Conservation (phyloP, 2,329 filamentous ascomycete species). For the Phoma sp. region DNA sequence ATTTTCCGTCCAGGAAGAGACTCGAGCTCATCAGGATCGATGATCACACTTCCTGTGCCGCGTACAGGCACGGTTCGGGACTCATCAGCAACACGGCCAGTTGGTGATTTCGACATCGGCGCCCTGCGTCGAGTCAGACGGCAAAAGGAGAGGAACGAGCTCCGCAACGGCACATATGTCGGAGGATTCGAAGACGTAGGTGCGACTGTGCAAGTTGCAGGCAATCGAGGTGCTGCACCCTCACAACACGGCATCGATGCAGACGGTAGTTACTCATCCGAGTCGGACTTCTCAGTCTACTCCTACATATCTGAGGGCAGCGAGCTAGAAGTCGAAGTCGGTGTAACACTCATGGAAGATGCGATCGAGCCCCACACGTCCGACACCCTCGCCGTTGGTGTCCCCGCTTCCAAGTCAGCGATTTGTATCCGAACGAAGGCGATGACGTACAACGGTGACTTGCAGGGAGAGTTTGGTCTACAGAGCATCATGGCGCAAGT, state of each 20-base stretch:
- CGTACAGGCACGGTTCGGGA: conserved; percentile 36
- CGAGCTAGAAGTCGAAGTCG: conserved; percentile 58
- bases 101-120: conserved; percentile 38
- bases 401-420: conserved; percentile 6
- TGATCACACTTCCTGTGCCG: conserved; percentile 42
- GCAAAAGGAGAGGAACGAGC: conserved; percentile 36
- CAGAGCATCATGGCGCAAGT: conserved; percentile 41
- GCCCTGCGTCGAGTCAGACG: conserved; percentile 34
- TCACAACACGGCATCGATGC: not conserved
- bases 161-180: conserved; percentile 26
- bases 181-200: conserved; percentile 26
- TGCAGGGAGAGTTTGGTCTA: conserved; percentile 15
- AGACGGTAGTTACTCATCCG: conserved; percentile 16
- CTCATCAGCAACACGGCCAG: conserved; percentile 4
- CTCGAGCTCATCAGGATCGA: conserved; percentile 41
- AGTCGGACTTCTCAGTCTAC: conserved; percentile 32
- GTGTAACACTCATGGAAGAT: conserved; percentile 65
- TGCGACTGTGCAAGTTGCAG: not conserved
- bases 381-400: conserved; percentile 34
- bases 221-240: not conserved
- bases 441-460: conserved; percentile 8
- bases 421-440: conserved; percentile 2
- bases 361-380: conserved; percentile 57
- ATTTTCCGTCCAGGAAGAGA: conserved; percentile 40
- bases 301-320: conserved; percentile 40